phyloP scores from a whole-genome alignment of 805 yeast genomes.

The Priceomyces fermenticarens region DNA sequence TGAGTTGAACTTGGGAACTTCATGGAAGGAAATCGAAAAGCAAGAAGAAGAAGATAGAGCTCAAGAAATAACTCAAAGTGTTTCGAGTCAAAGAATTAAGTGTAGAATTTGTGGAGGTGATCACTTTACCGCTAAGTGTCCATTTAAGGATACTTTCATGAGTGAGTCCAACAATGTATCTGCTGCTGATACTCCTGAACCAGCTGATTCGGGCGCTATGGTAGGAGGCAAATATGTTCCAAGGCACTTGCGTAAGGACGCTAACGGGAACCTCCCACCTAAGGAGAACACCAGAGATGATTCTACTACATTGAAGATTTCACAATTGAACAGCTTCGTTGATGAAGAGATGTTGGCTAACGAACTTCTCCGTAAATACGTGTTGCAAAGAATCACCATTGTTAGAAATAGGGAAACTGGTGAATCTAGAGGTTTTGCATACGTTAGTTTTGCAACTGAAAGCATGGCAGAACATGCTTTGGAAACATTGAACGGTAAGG shows the following conservation, averaged over 20 bases:
- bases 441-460: conserved; percentile 74
- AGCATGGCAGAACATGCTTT: conserved; percentile 73
- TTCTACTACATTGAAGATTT: conserved; percentile 79
- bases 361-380: conserved; percentile 68
- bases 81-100: conserved; percentile 43
- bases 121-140: conserved; percentile 94
- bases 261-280: conserved; percentile 38
- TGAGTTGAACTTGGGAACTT: conserved; percentile 66
- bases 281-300: conserved; percentile 65
- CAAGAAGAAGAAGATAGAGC: conserved; percentile 60
- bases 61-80: conserved; percentile 39
- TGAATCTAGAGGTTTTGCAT: conserved; percentile 92
- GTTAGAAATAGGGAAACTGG: conserved; percentile 93
- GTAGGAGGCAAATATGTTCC: conserved; percentile 39
- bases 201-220: conserved; percentile 19
- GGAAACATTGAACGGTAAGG: conserved; percentile 78
- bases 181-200: conserved; percentile 34
- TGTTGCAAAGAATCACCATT: conserved; percentile 71
- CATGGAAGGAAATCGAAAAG: conserved; percentile 76
- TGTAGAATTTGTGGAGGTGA: conserved; percentile 95
- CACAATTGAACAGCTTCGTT: conserved; percentile 84
- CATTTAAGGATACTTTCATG: conserved; percentile 85
- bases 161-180: conserved; percentile 42
- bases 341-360: conserved; percentile 76
- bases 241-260: conserved; percentile 45